Conservation (phyloP, 352 stramenopile genomes). For the Globisporangium uncinulatum region DNA sequence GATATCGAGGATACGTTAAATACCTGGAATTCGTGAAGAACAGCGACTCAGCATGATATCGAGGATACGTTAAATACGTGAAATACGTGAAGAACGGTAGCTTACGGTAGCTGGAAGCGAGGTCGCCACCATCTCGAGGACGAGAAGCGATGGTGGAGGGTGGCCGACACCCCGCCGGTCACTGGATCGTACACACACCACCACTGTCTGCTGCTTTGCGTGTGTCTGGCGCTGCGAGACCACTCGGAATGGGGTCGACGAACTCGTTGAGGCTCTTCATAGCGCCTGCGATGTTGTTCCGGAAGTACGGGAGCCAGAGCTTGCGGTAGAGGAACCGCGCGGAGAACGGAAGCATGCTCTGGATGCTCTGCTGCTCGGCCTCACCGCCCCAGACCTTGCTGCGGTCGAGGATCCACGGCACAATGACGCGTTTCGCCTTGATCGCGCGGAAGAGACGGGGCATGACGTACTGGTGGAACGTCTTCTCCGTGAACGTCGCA, state of each 20-base stretch:
- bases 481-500: constrained; percentile 59
- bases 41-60: too few species aligned
- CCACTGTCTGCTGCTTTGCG: not conserved
- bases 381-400: constrained; percentile 81
- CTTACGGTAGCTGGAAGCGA: too few species aligned
- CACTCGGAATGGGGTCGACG: constrained; percentile 16
- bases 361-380: constrained; percentile 56
- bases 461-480: constrained; percentile 72
- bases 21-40: too few species aligned
- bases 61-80: too few species aligned
- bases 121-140: too few species aligned
- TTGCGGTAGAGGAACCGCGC: constrained; percentile 80
- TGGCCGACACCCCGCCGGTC: not conserved
- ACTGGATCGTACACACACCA: constrained; percentile 8
- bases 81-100: too few species aligned
- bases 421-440: constrained; percentile 71
- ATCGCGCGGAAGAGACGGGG: constrained; percentile 71
- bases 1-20: too few species aligned
- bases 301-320: constrained; percentile 80
- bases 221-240: not conserved
- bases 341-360: constrained; percentile 68
- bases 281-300: constrained; percentile 64
- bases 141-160: not conserved
- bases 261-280: constrained; percentile 84
- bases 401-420: constrained; percentile 82